Evolutionary conservation across 108 stramenopile species (phyloP), one percentile per base, ranked within the genome.

Genomic region (Skeletonema marinoi): DNA sequence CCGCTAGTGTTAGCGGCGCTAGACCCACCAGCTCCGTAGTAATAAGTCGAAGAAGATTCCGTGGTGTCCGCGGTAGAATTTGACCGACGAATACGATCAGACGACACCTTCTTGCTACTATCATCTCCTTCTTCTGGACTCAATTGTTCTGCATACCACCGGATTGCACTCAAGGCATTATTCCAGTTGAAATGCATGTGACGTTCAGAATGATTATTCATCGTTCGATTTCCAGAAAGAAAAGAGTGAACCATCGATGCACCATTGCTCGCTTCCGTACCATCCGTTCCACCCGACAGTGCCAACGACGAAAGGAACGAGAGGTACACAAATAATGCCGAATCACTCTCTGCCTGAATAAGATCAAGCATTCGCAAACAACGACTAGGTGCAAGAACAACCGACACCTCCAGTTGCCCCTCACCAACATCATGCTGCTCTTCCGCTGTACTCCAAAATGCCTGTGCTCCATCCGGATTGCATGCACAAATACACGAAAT

Each of bases 301-400:
- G 91, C 78, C 78, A 96, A 56, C 31, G 89, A 84, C 19, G 90
- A 88, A 32, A 96, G 80, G 70, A 92, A 89, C 13, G 90, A 86
- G 13, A 92, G 48, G 63, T 91, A 93, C 1, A 76, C 70, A 16
- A 89, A 83, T 14, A 80, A 38, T 4, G 91, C 72, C 12, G 89
- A 84, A 36, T 79, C 75, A 68, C 90, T 90, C 21, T 86, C 80
- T 9, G 73, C 46, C 59, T 89, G 87, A 19, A 67, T 70, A 6
- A 58, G 19, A 66, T 88, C 84, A 54, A 92, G 76, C 46, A 71
- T 87, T 64, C 73, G 61, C 17, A 95, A 67, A 13, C 78, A 70
- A 31, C 81, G 80, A 61, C 88, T 90, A 0, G 87, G 86, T 38
- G 78, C 71, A 0, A 89, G 77, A 31, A 75, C 32, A 4, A 70